Base-by-base conservation (phyloP, 805 yeast species). In the Wickerhamomyces ciferrii region DNA sequence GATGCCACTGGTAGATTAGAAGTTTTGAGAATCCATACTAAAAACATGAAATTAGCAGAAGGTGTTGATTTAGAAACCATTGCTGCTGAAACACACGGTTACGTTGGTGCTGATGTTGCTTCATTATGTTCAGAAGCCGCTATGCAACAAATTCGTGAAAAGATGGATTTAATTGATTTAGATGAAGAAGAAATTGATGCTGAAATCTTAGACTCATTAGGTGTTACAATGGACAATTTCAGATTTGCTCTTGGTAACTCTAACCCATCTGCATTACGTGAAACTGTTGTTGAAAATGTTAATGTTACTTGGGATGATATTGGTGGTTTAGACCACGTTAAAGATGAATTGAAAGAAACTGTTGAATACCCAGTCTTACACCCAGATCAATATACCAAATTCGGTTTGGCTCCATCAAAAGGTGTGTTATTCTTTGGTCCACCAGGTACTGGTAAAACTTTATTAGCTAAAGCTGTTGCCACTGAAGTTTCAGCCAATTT, bases 101-200 rank as follows among this genome's bases (percentile, higher is more conserved):
- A 91, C 63, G 99, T 94, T 49, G 99, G 99, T 75, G 96, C 97
- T 43, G 99, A 94, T 80, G 76, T 94, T 61, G 99, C 99, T 2
- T 91, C 98, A 8, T 76, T 94, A 63, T 94, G 99, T 78, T 90
- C 97, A n/a, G 99, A 95, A 74, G 99, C 99, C 54, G 99, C 99
- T 49, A 94, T 94, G 99, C 99, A 94, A 78, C 99, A 95, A 76
- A 94, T 94, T 63, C 88, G 99, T 72, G 99, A 94, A 73, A 94
- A 94, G 81, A 91, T 94, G 97, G 99, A 94, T 63, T 76, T 94
- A 54, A 94, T 95, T 58, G 98, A 92, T 63, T 76, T 91, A 57
- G 97, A 91, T 52, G 96, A 90, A 69, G 97, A 91, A 52, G 94
- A 92, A 58, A 94, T 95, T 59, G 98, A 91, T 66, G 97, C 99